phyloP scores from a whole-genome alignment of 2,329 filamentous ascomycete species.

The Penicillium sp. region DNA sequence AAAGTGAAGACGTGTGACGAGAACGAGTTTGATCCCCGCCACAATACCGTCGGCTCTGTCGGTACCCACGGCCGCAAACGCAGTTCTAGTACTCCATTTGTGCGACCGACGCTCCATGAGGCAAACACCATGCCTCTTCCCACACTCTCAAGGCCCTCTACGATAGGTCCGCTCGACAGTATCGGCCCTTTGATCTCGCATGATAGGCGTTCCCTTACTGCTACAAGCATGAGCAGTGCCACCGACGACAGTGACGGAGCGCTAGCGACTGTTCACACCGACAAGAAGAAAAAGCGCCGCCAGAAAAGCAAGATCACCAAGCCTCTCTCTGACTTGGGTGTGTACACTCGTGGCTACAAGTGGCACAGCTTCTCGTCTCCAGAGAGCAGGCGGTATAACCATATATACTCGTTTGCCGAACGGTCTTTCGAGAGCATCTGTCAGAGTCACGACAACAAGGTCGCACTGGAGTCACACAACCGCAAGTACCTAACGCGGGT shows the following conservation, averaged over 20 bases:
- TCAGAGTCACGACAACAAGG: constrained; percentile 65
- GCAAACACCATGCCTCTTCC: constrained; percentile 43
- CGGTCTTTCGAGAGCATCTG: constrained; percentile 74
- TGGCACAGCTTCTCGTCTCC: constrained; percentile 69
- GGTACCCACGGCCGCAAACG: constrained; percentile 40
- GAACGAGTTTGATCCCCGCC: constrained; percentile 38
- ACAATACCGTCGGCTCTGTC: constrained; percentile 37
- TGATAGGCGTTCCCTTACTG: constrained; percentile 46
- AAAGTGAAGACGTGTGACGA: constrained; percentile 80
- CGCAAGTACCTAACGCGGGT: constrained; percentile 85
- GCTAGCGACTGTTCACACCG: constrained; percentile 44
- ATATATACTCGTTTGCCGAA: constrained; percentile 92
- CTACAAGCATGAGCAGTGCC: constrained; percentile 49
- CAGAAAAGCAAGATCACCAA: constrained; percentile 74
- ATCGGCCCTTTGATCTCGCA: constrained; percentile 40
- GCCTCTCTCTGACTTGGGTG: constrained; percentile 72
- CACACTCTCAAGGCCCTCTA: constrained; percentile 46
- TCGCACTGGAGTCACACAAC: constrained; percentile 77
- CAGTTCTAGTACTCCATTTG: constrained; percentile 71
- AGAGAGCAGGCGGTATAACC: constrained; percentile 79
- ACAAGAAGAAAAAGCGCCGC: constrained; percentile 49
- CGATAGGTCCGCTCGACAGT: constrained; percentile 44
- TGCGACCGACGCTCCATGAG: constrained; percentile 54
- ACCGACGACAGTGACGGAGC: constrained; percentile 69
- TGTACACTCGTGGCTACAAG: constrained; percentile 69